Evolutionary conservation across 2,329 filamentous ascomycete species (phyloP).

Genomic region (Orbilia quercus): DNA sequence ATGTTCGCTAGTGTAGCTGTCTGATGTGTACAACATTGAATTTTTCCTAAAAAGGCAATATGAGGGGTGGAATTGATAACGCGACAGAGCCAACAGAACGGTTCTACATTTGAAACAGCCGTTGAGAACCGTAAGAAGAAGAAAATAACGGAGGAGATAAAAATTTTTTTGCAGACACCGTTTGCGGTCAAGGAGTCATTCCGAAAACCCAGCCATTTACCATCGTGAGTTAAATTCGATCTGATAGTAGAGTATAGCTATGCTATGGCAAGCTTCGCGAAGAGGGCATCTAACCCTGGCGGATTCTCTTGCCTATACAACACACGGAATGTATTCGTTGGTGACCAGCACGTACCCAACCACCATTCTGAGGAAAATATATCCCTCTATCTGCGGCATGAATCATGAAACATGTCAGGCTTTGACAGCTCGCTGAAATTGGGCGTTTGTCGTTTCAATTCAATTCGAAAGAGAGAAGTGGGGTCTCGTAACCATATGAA

Average conservation of each 20-base stretch:
- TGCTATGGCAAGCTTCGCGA: conserved; percentile 11
- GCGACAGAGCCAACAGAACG: conserved; percentile 4
- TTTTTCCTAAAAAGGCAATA: conserved; percentile 31
- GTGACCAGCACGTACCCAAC: conserved; percentile 40
- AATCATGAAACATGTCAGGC: conserved; percentile 28
- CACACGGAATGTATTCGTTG: conserved; percentile 56
- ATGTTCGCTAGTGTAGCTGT: neutral
- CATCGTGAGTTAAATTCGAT: neutral
- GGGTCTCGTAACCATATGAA: conserved; percentile 19
- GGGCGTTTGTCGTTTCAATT: neutral
- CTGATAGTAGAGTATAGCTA: neutral
- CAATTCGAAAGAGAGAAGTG: conserved; percentile 16
- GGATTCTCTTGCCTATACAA: conserved; percentile 26
- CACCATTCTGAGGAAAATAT: too few species aligned
- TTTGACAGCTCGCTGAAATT: conserved; percentile 9
- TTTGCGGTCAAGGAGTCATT: conserved; percentile 45
- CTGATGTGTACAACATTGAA: conserved; percentile 43
- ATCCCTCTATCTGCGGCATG: conserved; percentile 19
- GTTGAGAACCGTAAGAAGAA: conserved; percentile 34
- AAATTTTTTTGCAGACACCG: conserved; percentile 20
- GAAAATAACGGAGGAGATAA: conserved; percentile 12
- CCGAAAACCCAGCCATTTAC: conserved; percentile 15
- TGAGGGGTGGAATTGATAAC: conserved; percentile 35
- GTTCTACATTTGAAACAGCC: conserved; percentile 19
- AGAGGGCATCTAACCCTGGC: conserved; percentile 30